Evolutionary conservation across 345 rosid species (phyloP).

Genomic region (Rhodomyrtus tomentosa): DNA sequence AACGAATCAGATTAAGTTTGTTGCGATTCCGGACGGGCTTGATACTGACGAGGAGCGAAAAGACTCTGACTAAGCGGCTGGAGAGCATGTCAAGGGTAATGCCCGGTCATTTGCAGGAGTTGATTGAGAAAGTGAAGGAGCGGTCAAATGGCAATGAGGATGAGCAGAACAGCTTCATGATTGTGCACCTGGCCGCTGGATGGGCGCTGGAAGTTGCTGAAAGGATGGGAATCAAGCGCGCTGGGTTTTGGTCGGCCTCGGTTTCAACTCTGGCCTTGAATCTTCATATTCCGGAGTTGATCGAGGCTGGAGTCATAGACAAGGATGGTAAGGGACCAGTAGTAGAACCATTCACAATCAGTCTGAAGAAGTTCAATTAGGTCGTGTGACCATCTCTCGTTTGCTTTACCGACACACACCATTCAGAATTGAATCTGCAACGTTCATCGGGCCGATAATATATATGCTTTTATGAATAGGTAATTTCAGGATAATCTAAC

Average conservation of each 20-base stretch:
- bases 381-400: background rate
- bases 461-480: background rate
- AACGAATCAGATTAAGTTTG: background rate
- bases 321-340: background rate
- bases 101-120: slow-evolving; percentile 9
- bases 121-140: slow-evolving; percentile 5
- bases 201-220: slow-evolving; percentile 14
- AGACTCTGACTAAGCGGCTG: background rate
- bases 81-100: slow-evolving; percentile 1
- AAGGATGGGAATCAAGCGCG: slow-evolving; percentile 3
- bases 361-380: background rate
- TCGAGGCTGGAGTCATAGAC: slow-evolving; percentile 12
- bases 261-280: slow-evolving; percentile 7
- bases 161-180: slow-evolving; percentile 1
- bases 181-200: slow-evolving; percentile 3
- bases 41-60: slow-evolving; percentile 7
- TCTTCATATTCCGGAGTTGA: slow-evolving; percentile 3
- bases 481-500: background rate
- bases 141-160: background rate
- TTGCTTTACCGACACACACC: background rate
- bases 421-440: background rate
- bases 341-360: background rate
- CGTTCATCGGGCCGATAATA: too few species aligned
- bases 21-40: slow-evolving; percentile 14
- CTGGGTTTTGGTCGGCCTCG: background rate